Evolutionary conservation across 176 grass and related monocot genomes (phyloP).

Genomic region (barley (Hordeum vulgare)): MorexV3_pseudomolecules_assembly NC_058519.1:380339621-380340120

Average conservation of each 20-base stretch:
- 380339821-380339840: neutral
- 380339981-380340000: neutral
- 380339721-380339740: neutral
- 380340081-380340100: conserved; percentile 35
- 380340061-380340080: neutral
- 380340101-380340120: conserved; percentile 32
- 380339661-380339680: conserved; percentile 42
- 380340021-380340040: conserved; percentile 3
- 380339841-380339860: neutral
- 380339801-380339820: neutral
- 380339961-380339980: neutral
- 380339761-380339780: neutral
- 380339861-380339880: neutral
- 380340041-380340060: conserved; percentile 46
- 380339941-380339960: neutral
- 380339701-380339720: neutral
- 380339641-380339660: conserved; percentile 37
- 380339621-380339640: conserved; percentile 26
- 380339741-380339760: neutral
- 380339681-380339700: conserved; percentile 22
- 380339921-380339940: neutral
- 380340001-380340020: neutral
- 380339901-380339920: neutral
- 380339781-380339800: neutral
- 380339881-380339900: neutral